Percentiles rank a stretch among this genome's conserved stretches.
These are phyloP conservation scores for Yarrowia hollandica DNA, from an alignment of 805 yeast genomes.

Conservation along the genomic window DNA sequence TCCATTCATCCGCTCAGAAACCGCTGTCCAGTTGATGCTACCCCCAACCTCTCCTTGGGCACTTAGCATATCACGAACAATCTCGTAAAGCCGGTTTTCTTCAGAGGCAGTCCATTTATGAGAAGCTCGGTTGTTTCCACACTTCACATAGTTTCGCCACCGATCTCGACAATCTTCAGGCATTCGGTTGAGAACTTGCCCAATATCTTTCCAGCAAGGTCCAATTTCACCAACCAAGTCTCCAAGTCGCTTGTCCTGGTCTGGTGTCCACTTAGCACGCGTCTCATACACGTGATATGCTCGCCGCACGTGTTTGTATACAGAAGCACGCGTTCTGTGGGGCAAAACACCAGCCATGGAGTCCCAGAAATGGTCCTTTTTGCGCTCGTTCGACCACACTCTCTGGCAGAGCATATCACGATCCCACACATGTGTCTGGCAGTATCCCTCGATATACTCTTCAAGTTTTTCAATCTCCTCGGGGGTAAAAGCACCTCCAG, in stretches of 20 bases:
- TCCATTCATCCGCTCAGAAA: slow-evolving; percentile 88
- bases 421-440: slow-evolving; percentile 59
- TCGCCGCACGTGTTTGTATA: slow-evolving; percentile 90
- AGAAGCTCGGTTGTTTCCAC: slow-evolving; percentile 73
- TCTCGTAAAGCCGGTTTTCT: slow-evolving; percentile 59
- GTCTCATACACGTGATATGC: slow-evolving; percentile 83
- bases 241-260: slow-evolving; percentile 70
- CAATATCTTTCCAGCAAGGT: slow-evolving; percentile 88
- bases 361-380: slow-evolving; percentile 91
- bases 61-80: slow-evolving; percentile 53
- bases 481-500: slow-evolving; percentile 51
- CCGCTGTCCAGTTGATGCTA: slow-evolving; percentile 82
- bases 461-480: slow-evolving; percentile 75
- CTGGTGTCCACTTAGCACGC: slow-evolving; percentile 86
- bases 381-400: slow-evolving; percentile 83
- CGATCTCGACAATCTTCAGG: slow-evolving; percentile 97
- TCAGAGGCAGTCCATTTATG: slow-evolving; percentile 81
- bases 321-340: slow-evolving; percentile 80
- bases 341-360: slow-evolving; percentile 75
- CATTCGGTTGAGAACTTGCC: slow-evolving; percentile 81
- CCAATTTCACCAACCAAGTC: slow-evolving; percentile 63
- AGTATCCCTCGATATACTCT: slow-evolving; percentile 67
- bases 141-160: slow-evolving; percentile 93
- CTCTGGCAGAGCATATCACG: slow-evolving; percentile 74
- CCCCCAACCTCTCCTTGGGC: slow-evolving; percentile 39